A percentile compares a stretch with the other conserved stretches of the same genome.
These are phyloP conservation scores for Papiliotrema terrestris DNA, from an alignment of 1,284 basidiomycete genomes.

Conservation along the genomic window DNA sequence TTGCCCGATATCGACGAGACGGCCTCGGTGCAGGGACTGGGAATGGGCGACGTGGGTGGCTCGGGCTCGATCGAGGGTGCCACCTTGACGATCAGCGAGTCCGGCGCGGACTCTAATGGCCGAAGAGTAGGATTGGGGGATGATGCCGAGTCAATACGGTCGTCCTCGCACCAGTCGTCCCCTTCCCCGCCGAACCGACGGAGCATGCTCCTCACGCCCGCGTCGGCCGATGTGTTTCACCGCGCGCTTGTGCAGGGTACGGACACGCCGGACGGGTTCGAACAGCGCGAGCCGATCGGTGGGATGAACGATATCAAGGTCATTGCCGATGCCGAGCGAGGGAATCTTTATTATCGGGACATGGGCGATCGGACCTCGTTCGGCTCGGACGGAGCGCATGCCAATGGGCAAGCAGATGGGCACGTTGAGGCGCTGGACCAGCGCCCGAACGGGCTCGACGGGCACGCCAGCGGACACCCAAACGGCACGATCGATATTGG, in stretches of 20 bases:
- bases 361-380: neutral
- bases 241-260: neutral
- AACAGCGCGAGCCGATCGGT: too few species aligned
- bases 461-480: neutral
- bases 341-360: conserved; percentile 10
- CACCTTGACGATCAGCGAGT: neutral
- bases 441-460: neutral
- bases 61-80: neutral
- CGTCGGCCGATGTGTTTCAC: conserved; percentile 1
- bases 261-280: neutral
- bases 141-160: neutral
- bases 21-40: neutral
- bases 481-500: neutral
- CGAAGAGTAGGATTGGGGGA: neutral
- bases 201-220: conserved; percentile 5
- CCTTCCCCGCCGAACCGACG: conserved; percentile 4
- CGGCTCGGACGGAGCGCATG: neutral
- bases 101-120: neutral
- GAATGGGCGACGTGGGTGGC: conserved; percentile 1
- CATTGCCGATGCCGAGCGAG: conserved; percentile 6
- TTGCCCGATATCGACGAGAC: conserved; percentile 7
- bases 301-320: conserved; percentile 6
- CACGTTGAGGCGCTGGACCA: too few species aligned
- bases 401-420: neutral
- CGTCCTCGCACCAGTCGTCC: neutral